Percentiles rank a stretch among this genome's conserved stretches.
Conservation (phyloP, 495 filamentous ascomycete genomes). For the Thermochaetoides thermophila region DNA sequence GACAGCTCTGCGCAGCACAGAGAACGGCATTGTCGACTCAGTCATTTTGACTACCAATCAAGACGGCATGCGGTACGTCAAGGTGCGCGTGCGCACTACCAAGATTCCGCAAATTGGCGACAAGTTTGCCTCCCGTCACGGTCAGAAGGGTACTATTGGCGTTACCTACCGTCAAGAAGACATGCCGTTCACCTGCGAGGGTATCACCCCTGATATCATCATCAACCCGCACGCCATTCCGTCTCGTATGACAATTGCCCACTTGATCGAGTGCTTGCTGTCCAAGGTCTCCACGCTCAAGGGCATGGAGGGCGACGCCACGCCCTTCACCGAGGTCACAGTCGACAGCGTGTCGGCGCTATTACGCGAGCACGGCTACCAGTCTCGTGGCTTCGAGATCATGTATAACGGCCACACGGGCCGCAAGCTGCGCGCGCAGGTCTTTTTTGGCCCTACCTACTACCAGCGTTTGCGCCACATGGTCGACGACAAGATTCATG, state of each 20-base stretch:
- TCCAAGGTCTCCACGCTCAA: constrained; percentile 85
- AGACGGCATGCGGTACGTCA: constrained; percentile 81
- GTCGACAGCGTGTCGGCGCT: constrained; percentile 84
- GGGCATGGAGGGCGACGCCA: constrained; percentile 91
- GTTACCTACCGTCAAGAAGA: constrained; percentile 95
- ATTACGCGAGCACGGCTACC: constrained; percentile 84
- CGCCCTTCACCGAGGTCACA: constrained; percentile 94
- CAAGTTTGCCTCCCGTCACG: constrained; percentile 98
- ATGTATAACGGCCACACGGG: constrained; percentile 99
- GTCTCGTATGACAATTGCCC: constrained; percentile 99
- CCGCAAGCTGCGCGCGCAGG: constrained; percentile 77
- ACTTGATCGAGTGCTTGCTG: constrained; percentile 97
- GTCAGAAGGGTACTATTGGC: constrained; percentile 97
- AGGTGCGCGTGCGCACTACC: constrained; percentile 91
- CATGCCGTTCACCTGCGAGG: constrained; percentile 93
- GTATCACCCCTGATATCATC: constrained; percentile 85
- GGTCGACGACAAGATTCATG: constrained; percentile 99
- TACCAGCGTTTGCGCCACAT: constrained; percentile 98
- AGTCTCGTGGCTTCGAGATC: constrained; percentile 91
- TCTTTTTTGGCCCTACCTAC: constrained; percentile 96
- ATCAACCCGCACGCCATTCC: constrained; percentile 99
- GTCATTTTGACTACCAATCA: constrained; percentile 88
- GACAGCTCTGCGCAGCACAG: constrained; percentile 84
- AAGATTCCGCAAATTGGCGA: constrained; percentile 98
- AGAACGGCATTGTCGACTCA: constrained; percentile 89